phyloP scores from a whole-genome alignment of 176 grass and related monocot species.

The Zoysia japonica region DNA sequence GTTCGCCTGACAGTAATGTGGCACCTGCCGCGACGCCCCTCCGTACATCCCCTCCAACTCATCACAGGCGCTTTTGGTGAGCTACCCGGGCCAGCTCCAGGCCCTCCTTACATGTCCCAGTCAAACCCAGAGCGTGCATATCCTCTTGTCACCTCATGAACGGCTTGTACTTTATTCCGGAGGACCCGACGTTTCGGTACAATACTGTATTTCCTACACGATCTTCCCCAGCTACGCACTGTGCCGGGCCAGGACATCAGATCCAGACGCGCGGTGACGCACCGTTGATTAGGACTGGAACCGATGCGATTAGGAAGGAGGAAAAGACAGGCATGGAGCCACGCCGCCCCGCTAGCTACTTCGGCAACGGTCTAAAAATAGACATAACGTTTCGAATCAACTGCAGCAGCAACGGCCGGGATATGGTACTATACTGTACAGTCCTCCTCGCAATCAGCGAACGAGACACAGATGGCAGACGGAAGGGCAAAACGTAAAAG shows the following conservation, averaged over 20 bases:
- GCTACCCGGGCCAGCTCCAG: neutral
- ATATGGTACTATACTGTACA: neutral
- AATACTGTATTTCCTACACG: neutral
- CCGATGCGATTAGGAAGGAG: too few species aligned
- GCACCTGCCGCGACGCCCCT: conserved; percentile 31
- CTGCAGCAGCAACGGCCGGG: neutral
- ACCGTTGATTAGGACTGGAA: too few species aligned
- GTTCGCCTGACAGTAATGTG: conserved; percentile 36
- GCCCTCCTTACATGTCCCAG: conserved; percentile 55
- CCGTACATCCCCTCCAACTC: neutral
- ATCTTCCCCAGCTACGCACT: neutral
- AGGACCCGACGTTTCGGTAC: neutral
- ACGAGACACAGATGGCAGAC: neutral
- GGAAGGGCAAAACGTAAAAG: too few species aligned
- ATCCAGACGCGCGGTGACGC: too few species aligned
- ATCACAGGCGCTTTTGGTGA: neutral
- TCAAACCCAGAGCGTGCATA: conserved; percentile 7
- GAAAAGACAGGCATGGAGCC: too few species aligned
- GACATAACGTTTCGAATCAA: neutral
- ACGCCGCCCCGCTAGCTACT: neutral
- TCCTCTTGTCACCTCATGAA: conserved; percentile 35
- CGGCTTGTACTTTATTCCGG: neutral
- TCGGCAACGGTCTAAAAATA: neutral
- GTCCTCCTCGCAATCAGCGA: neutral
- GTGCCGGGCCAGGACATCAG: too few species aligned